Evolutionary conservation across 257 asterid species (phyloP), one percentile per base, ranked within the genome.

Genomic region (Plantago elongata): DNA sequence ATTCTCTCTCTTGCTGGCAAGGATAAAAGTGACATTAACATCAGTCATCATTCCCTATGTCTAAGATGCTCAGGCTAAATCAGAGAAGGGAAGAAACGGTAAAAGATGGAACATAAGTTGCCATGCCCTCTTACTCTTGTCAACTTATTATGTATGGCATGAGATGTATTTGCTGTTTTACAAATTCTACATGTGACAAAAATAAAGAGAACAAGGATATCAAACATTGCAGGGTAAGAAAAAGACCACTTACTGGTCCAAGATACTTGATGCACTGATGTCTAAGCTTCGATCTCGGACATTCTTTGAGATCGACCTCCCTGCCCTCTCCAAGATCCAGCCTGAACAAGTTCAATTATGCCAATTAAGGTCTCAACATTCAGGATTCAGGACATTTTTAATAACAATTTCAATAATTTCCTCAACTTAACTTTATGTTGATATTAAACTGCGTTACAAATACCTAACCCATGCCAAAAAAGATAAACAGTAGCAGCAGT

Each of bases 311-410:
- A 73, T 86, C 91, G 61, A 89, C 86, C 45, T 84, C 94, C 70
- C 68, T 89, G 62, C 99, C 97, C 43, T 92, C 97, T 73, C 99
- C 99, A 78, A 92, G 71, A 83, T 92, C 97, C 81, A 92, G 72
- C 99, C 99, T 92, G 81, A 52, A 70, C 47, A 68, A 68, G 54
- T 29, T 14, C 11, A 55, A 60, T 37, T 51, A 16, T 48, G 27
- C 29, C 9, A 57, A 22, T 22, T 22, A 22, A 62, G 15, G 29
- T 60, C 56, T 70, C 64, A 71, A 48, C 27, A 18, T 34, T 34
- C 40, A 5, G 38, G 5, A 34, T 34, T 5, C 3, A 4, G 40
- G 8, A 34, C 7, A 34, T 34, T 22, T 34, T 34, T 34, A 6
- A 3, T 7, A 34, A 34, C 40, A 34, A 34, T 3, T 34, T 34